These are phyloP conservation scores for Hygrophila difformis DNA, from an alignment of 257 asterid species.

Conservation along the genomic window DNA sequence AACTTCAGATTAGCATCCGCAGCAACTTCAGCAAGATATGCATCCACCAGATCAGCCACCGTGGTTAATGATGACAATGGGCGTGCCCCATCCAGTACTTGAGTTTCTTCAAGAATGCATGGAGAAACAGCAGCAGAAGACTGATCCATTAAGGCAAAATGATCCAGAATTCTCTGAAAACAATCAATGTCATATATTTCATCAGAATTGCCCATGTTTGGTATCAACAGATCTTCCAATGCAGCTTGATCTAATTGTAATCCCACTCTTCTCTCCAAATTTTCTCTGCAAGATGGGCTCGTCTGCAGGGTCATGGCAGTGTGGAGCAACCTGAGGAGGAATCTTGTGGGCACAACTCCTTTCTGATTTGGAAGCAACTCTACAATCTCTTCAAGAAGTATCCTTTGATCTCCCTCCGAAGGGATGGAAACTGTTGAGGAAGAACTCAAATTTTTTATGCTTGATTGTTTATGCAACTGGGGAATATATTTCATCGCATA, in stretches of 20 bases:
- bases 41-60: slow-evolving; percentile 79
- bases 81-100: slow-evolving; percentile 24
- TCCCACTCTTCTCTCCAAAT: slow-evolving; percentile 70
- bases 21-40: slow-evolving; percentile 84
- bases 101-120: slow-evolving; percentile 44
- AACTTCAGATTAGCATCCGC: slow-evolving; percentile 66
- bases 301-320: slow-evolving; percentile 63
- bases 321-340: slow-evolving; percentile 60
- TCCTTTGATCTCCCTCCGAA: slow-evolving; percentile 70
- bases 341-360: slow-evolving; percentile 62
- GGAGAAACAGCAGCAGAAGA: slow-evolving; percentile 53
- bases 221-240: slow-evolving; percentile 64
- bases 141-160: slow-evolving; percentile 58
- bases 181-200: slow-evolving; percentile 85
- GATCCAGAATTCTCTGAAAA: slow-evolving; percentile 85
- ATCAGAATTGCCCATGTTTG: slow-evolving; percentile 48
- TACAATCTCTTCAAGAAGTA: slow-evolving; percentile 71
- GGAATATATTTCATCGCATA: slow-evolving; percentile 81
- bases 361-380: slow-evolving; percentile 51
- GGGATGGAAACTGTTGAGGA: slow-evolving; percentile 53
- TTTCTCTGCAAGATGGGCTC: slow-evolving; percentile 56
- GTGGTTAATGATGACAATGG: slow-evolving; percentile 50
- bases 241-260: slow-evolving; percentile 66
- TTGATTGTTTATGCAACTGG: slow-evolving; percentile 61
- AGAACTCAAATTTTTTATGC: slow-evolving; percentile 45